These are phyloP conservation scores for Tuctoria greenei DNA, from an alignment of 176 grass and related monocot genomes.

Conservation along the genomic window DNA sequence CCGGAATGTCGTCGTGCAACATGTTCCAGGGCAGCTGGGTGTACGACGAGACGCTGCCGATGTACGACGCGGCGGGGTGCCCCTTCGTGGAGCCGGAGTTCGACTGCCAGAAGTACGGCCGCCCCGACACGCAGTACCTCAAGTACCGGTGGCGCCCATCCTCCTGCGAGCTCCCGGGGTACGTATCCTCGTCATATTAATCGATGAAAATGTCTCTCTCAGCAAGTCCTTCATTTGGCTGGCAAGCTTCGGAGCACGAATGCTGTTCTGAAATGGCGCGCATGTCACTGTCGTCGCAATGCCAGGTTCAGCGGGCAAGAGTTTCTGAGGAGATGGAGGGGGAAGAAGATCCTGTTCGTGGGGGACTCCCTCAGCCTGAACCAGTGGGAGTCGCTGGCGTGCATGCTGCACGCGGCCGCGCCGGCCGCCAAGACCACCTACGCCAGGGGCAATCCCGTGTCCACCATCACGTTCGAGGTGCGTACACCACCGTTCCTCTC, in stretches of 20 bases:
- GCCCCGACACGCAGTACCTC: slow-evolving; percentile 76
- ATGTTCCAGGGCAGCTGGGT: slow-evolving; percentile 90
- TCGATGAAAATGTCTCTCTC: background rate
- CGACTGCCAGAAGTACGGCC: slow-evolving; percentile 85
- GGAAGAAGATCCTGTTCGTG: slow-evolving; percentile 99
- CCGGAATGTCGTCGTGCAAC: slow-evolving; percentile 58
- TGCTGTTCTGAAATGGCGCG: background rate
- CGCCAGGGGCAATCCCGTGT: slow-evolving; percentile 48
- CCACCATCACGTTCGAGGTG: slow-evolving; percentile 82
- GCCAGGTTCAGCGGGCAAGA: slow-evolving; percentile 70
- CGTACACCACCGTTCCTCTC: background rate
- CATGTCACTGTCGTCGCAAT: background rate
- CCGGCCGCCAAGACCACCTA: slow-evolving; percentile 63
- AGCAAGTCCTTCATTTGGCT: background rate
- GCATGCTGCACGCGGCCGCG: slow-evolving; percentile 84
- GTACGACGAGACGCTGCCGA: slow-evolving; percentile 53
- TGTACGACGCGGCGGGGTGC: slow-evolving; percentile 70
- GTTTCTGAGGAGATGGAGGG: slow-evolving; percentile 62
- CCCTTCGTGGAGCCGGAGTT: slow-evolving; percentile 90
- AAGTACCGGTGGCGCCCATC: slow-evolving; percentile 78
- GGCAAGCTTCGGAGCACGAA: background rate
- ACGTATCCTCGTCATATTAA: background rate
- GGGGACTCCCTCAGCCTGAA: slow-evolving; percentile 96
- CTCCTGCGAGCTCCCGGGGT: slow-evolving; percentile 83
- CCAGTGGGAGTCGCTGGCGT: slow-evolving; percentile 92